Conservation (phyloP, 2,329 filamentous ascomycete genomes). For the Botrytis fabae region DNA sequence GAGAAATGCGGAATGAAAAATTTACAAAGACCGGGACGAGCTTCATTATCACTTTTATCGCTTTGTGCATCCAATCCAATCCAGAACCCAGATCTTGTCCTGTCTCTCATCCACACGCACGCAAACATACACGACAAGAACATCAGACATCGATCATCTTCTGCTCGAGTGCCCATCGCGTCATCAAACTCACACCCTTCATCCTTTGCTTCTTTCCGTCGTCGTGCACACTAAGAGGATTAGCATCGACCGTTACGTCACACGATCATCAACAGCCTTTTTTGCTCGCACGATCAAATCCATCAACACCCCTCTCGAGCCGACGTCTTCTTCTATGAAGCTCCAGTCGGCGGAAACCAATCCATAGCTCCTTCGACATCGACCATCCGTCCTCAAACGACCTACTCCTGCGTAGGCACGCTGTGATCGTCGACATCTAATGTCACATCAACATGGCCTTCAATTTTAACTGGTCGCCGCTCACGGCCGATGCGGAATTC, state of each 20-base stretch:
- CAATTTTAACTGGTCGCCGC: conserved; percentile 99
- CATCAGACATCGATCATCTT: neutral
- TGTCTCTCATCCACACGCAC: neutral
- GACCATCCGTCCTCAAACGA: conserved; percentile 26
- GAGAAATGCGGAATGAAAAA: conserved; percentile 11
- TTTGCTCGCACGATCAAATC: conserved; percentile 6
- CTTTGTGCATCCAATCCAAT: neutral
- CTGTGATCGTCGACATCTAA: conserved; percentile 29
- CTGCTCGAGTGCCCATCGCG: neutral
- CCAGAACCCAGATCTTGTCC: neutral
- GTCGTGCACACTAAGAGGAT: neutral
- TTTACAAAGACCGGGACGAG: neutral
- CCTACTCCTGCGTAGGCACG: neutral
- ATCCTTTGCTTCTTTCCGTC: neutral
- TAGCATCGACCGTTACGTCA: neutral
- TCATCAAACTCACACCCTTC: neutral
- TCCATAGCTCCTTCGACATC: conserved; percentile 36
- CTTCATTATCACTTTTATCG: neutral
- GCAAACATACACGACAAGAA: neutral
- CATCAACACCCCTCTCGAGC: neutral
- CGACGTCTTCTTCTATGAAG: conserved; percentile 19
- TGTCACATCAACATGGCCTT: conserved; percentile 73
- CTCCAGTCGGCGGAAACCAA: neutral
- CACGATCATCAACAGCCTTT: neutral
- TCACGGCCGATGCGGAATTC: conserved; percentile 91